Base-by-base conservation (phyloP, 257 asterid species). In the Solanum ossicruentum region DNA sequence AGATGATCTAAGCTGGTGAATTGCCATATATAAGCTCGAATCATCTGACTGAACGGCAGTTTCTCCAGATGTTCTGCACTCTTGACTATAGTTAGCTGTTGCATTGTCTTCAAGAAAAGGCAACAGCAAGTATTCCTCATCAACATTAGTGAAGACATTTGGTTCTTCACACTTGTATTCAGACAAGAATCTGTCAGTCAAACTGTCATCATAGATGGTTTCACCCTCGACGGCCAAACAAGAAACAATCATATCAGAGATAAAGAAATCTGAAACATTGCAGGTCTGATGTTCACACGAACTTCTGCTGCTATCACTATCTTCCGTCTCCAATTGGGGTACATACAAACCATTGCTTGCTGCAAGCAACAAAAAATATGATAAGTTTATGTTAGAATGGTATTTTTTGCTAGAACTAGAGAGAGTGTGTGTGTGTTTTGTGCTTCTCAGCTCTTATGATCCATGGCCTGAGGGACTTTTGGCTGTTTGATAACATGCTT, bases 241-340 rank as follows among this genome's bases (percentile, higher is more conserved):
- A 84, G 98, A 92, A 89, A 91, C 92, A 84, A 91, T 92, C 92
- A 91, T 93, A 92, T 94, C 97, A 86, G 97, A 91, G 84, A 91
- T 85, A 91, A 89, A 88, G 82, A 91, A 91, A 87, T 96, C 98
- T 54, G 97, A 91, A 23, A 88, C 87, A 84, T 90, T 89, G 93
- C 96, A 91, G 51, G 88, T 88, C 82, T 90, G 90, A 85, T 90
- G 85, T 84, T 91, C 94, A 85, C 91, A 91, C 65, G 95, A 89
- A 85, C 90, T 90, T 90, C 91, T 88, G 90, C 95, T 93, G 91
- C 94, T 88, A 73, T 91, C 96, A 89, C 96, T 94, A 83, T 94
- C 96, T 84, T 93, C 98, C 17, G 91, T 92, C 85, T 93, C 97
- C 92, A 91, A 87, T 84, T 88, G 93, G 23, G 98, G 97, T 88